A percentile compares a stretch with the other conserved stretches of the same genome.
phyloP scores from a whole-genome alignment of 2,329 filamentous ascomycete genomes.

The Curvularia sp. region DNA sequence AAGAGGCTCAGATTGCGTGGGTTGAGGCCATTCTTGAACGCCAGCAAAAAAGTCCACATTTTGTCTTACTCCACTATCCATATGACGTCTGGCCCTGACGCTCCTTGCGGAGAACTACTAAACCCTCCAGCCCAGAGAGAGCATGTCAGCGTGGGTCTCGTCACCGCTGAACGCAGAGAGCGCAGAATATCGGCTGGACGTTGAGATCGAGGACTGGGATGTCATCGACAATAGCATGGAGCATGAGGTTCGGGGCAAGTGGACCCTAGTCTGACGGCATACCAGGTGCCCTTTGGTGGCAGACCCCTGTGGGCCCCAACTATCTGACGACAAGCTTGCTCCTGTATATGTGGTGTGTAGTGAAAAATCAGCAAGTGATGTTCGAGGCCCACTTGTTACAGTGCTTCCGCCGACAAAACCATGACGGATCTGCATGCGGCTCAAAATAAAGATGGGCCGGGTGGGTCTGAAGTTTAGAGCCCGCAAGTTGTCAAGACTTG shows the following conservation, averaged over 20 bases:
- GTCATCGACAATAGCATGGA: constrained; percentile 11
- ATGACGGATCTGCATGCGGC: constrained; percentile 15
- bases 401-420: constrained; percentile 10
- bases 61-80: background rate
- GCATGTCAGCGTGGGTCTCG: constrained; percentile 7
- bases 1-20: constrained; percentile 4
- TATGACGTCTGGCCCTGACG: constrained; percentile 14
- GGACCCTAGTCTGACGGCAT: constrained; percentile 13
- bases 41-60: constrained; percentile 11
- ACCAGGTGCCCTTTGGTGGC: constrained; percentile 9
- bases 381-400: constrained; percentile 10
- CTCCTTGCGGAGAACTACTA: background rate
- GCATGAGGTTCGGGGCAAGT: constrained; percentile 8
- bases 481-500: constrained; percentile 5
- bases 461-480: constrained; percentile 4
- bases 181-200: constrained; percentile 11
- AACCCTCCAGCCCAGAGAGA: constrained; percentile 9
- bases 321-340: constrained; percentile 18
- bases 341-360: constrained; percentile 9
- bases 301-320: constrained; percentile 13
- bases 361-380: constrained; percentile 8
- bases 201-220: constrained; percentile 13
- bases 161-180: background rate
- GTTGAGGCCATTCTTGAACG: constrained; percentile 15
- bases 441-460: constrained; percentile 12